Evolutionary conservation across 1,139 yeast genomes (phyloP), one percentile per base, ranked within the genome.

Genomic region (Kluyveromyces sp.): DNA sequence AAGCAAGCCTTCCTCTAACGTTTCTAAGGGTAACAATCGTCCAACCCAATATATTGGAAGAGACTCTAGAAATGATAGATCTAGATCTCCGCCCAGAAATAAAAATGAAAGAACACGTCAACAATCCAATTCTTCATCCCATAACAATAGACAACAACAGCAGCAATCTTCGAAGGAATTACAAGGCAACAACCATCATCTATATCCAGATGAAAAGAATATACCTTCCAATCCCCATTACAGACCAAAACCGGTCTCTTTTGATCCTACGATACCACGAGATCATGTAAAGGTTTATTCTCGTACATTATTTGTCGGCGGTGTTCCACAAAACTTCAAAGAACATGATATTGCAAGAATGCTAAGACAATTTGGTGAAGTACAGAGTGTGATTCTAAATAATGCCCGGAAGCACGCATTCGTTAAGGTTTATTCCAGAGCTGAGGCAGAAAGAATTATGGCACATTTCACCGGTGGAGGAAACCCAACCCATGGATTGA

Each of bases 391-490:
- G 36, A 87, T 90, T 46, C 71, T 89, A 60, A 88, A 90, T 68
- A 78, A 80, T 55, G 95, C 88, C 57, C 81, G 95, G 68, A 87
- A 85, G 58, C 97, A 92, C 68, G 98, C 97, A 0, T 92, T 92
- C 63, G 95, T 90, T 45, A 92, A 92, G 67, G 94, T 90, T n/a
- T 88, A 85, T 63, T 86, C 95, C n/a, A 79, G 98, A 68, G 76
- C 75, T 42, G 97, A 90, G 65, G 98, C 98, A 27, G 96, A 88
- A 62, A 78, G 74, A 53, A 90, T 89, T 51, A 78, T 72, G 65
- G 79, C 66, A 59, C 77, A 57, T 67, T 81, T 74, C 54, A 73
- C 73, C 53, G 71, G 73, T 50, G 39, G 43, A 3, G 43, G 43
- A 4, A 34, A 34, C 34, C 39, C 43, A 4, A 63, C 72, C 61